Conservation (phyloP, 164 flowering plant species). For the Sedum album region DNA sequence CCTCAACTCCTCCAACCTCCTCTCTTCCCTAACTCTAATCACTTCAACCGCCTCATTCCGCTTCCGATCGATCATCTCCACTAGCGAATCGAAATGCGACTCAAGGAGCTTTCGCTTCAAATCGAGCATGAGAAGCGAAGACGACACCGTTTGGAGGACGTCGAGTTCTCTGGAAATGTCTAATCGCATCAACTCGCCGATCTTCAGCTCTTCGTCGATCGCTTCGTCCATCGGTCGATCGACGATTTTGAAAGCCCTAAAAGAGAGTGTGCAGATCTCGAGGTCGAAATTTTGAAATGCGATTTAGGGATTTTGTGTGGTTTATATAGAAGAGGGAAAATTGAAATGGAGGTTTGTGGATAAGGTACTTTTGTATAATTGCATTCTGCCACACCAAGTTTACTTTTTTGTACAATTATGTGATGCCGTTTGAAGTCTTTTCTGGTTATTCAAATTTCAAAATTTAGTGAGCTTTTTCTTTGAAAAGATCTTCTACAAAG, state of each 20-base stretch:
- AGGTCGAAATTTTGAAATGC: background rate
- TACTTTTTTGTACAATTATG: too few relatives aligned
- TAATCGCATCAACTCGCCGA: conserved; percentile 10
- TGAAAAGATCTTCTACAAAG: too few relatives aligned
- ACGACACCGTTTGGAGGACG: background rate
- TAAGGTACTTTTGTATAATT: background rate
- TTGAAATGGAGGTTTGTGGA: background rate
- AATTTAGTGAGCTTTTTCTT: too few relatives aligned
- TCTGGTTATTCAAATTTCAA: too few relatives aligned
- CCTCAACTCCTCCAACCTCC: background rate
- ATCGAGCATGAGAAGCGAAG: background rate
- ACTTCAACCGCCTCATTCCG: conserved; percentile 5
- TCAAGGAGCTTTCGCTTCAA: conserved; percentile 20
- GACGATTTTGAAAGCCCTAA: background rate
- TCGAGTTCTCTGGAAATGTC: conserved; percentile 9
- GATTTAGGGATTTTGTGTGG: background rate
- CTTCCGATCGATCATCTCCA: background rate
- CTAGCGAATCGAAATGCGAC: conserved; percentile 12
- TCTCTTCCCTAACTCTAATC: conserved; percentile 6
- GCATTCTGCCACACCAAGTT: background rate
- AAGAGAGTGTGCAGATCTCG: background rate
- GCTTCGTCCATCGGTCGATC: conserved; percentile 4
- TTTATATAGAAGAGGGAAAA: background rate
- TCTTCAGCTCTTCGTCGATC: conserved; percentile 5
- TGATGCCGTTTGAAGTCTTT: too few relatives aligned